Evolutionary conservation across 2,329 filamentous ascomycete genomes (phyloP).

Genomic region (Aspergillus brunneoviolaceus): DNA sequence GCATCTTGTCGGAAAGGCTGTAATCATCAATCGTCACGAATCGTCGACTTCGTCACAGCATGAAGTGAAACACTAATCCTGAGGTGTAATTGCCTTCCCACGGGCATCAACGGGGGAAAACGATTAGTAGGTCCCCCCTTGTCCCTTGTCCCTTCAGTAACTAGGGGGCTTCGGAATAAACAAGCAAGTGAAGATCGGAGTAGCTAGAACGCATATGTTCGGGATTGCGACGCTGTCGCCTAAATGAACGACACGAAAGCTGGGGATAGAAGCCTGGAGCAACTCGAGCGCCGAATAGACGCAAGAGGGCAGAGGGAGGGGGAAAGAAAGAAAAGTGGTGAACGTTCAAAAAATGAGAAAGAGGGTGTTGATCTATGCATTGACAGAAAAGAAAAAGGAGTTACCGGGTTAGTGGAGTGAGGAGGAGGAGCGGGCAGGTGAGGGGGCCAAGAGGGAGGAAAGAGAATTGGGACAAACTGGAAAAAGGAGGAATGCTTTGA

Average conservation of each 20-base stretch:
- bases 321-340: not conserved
- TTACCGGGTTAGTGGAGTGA: conserved; percentile 8
- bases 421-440: conserved; percentile 7
- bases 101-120: conserved; percentile 12
- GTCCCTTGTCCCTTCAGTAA: conserved; percentile 10
- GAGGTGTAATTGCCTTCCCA: conserved; percentile 8
- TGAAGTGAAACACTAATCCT: conserved; percentile 16
- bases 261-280: not conserved
- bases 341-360: not conserved
- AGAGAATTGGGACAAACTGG: conserved; percentile 14
- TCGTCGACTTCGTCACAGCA: conserved; percentile 26
- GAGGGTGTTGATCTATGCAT: conserved; percentile 9
- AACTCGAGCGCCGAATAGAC: conserved; percentile 1
- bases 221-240: conserved; percentile 24
- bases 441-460: conserved; percentile 8
- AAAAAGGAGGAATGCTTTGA: conserved; percentile 15
- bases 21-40: conserved; percentile 27
- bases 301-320: conserved; percentile 4
- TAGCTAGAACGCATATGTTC: conserved; percentile 24
- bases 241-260: conserved; percentile 6
- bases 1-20: conserved; percentile 30
- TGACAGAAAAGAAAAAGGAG: conserved; percentile 17
- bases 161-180: conserved; percentile 15
- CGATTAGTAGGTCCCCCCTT: too few species aligned
- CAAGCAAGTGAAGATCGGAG: conserved; percentile 12